phyloP scores from a whole-genome alignment of 2,329 filamentous ascomycete genomes.

The Canariomyces notabilis region DNA sequence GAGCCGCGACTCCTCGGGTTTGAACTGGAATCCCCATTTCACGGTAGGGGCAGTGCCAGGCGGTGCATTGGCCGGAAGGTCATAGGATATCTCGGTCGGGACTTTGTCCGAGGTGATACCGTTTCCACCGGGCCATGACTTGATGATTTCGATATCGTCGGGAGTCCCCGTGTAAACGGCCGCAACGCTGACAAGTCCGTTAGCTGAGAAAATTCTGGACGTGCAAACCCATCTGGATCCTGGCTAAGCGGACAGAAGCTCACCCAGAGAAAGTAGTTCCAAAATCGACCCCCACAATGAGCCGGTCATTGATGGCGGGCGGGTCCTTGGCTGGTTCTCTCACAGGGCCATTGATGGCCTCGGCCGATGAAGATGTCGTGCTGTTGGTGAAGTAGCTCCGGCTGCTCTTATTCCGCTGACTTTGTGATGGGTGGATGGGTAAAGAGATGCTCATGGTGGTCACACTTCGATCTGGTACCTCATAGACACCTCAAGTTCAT shows the following conservation, averaged over 20 bases:
- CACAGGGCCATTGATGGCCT: conserved; percentile 58
- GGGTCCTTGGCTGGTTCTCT: conserved; percentile 51
- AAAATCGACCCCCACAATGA: conserved; percentile 77
- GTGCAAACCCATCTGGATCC: background rate
- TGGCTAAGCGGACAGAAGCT: conserved; percentile 30
- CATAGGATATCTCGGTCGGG: conserved; percentile 70
- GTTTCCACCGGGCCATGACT: conserved; percentile 78
- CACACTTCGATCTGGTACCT: conserved; percentile 4
- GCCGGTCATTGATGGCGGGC: conserved; percentile 51
- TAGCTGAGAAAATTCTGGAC: background rate
- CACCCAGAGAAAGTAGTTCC: conserved; percentile 79
- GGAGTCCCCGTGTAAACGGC: conserved; percentile 70
- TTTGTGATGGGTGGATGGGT: conserved; percentile 44
- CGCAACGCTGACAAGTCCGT: conserved; percentile 50
- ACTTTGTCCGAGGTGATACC: conserved; percentile 87
- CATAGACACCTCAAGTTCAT: conserved; percentile 1
- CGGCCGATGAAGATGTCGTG: conserved; percentile 52
- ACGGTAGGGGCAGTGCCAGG: conserved; percentile 43
- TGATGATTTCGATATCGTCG: conserved; percentile 78
- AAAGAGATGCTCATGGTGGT: conserved; percentile 46
- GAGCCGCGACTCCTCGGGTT: conserved; percentile 68
- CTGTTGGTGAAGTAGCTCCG: conserved; percentile 50
- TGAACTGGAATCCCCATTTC: conserved; percentile 82
- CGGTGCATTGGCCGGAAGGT: conserved; percentile 36
- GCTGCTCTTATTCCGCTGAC: conserved; percentile 50